phyloP scores from a whole-genome alignment of 2,329 filamentous ascomycete genomes.

The Fusarium hainanense region DNA sequence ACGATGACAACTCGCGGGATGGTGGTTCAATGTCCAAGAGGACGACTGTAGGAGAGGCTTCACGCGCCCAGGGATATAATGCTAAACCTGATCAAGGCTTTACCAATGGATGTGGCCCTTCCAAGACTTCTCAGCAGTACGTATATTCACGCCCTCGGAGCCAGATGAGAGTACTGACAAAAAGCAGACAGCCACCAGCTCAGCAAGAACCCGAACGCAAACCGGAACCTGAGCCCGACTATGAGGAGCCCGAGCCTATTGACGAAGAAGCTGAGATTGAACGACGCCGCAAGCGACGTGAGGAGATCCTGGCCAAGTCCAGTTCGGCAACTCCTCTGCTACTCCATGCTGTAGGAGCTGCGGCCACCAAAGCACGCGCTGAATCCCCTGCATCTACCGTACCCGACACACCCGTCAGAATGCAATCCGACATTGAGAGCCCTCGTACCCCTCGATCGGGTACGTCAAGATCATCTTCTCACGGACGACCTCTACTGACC shows the following conservation, averaged over 20 bases:
- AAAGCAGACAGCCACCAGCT: conserved; percentile 22
- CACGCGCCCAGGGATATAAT: conserved; percentile 69
- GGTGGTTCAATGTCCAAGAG: conserved; percentile 71
- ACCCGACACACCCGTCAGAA: conserved; percentile 54
- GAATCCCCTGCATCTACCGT: conserved; percentile 65
- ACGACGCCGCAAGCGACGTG: conserved; percentile 83
- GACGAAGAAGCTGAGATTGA: conserved; percentile 88
- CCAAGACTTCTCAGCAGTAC: conserved; percentile 36
- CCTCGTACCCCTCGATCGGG: conserved; percentile 62
- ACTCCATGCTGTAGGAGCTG: conserved; percentile 76
- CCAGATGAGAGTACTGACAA: conserved; percentile 18
- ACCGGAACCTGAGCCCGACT: conserved; percentile 49
- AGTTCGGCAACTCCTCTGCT: conserved; percentile 78
- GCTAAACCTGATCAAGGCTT: conserved; percentile 73
- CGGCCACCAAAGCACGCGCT: conserved; percentile 63
- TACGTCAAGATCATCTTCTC: conserved; percentile 47
- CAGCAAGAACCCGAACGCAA: conserved; percentile 44
- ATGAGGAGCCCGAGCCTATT: conserved; percentile 68
- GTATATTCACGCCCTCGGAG: neutral
- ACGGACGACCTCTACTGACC: conserved; percentile 39
- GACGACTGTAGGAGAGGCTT: conserved; percentile 68
- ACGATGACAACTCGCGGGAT: conserved; percentile 59
- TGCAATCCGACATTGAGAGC: conserved; percentile 51
- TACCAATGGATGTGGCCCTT: conserved; percentile 39
- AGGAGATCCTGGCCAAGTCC: conserved; percentile 87